Evolutionary conservation across 2,329 filamentous ascomycete genomes (phyloP), one percentile per base, ranked within the genome.

Genomic region (Trichoderma pleuroti): DNA sequence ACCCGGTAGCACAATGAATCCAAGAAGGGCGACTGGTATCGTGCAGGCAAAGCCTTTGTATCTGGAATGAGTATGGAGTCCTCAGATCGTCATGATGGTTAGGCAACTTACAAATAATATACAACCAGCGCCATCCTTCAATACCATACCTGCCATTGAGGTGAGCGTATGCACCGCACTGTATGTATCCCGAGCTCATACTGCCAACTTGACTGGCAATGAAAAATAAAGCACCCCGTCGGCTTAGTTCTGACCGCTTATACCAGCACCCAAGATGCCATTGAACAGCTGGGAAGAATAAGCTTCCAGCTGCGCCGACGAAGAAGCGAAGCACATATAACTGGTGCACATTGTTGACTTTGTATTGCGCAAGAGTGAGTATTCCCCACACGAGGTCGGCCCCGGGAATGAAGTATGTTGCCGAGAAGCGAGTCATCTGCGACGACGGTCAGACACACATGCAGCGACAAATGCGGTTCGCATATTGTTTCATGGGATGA

Each of bases 71-170:
- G 16, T 3, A n/a, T 42, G 3, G 11, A 42, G 1, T 12, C 30
- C 11, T 28, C 5, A 11, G 24, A 30, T 11, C 18, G 1, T 11
- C 4, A 9, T 10, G 16, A n/a, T 42, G 39, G 39, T 9, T 4
- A 21, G 7, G 18, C n/a, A 42, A 34, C 66, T 62, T 18, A 71
- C 68, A 82, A 72, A 84, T 81, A 32, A 84, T 80, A 73, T 84
- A 84, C 11, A 84, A 78, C 82, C 82, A 85, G 57, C 81, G 79
- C 83, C 82, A 85, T 1, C 81, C 84, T 4, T 79, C 75, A 34
- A 81, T 76, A 0, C 81, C 81, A 16, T 77, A 66, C 5, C 71
- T 74, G 1, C 81, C 79, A 46, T 83, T 76, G 68, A 84, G 77
- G 10, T 79, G 77, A 18, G 74, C 76, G 63, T 82, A 81, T 0